Evolutionary conservation across 1,284 basidiomycete species (phyloP).

Genomic region (Trichosporon sp.): DNA sequence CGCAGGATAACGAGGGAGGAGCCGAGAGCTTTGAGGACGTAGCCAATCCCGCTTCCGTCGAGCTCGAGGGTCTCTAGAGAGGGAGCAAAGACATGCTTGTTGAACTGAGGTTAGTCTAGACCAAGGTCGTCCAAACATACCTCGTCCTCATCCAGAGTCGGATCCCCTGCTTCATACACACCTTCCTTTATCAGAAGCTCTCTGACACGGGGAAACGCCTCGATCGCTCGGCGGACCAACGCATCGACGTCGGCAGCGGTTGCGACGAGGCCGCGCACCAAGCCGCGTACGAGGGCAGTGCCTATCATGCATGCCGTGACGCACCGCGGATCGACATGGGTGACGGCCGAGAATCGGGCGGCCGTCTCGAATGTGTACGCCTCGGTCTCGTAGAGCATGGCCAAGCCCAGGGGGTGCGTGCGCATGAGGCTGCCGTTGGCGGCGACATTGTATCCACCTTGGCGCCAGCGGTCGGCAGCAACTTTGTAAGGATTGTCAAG

Average conservation of each 20-base stretch:
- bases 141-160: slow-evolving; percentile 8
- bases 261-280: slow-evolving; percentile 7
- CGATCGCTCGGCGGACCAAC: slow-evolving; percentile 2
- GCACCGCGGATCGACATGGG: slow-evolving; percentile 18
- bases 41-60: slow-evolving; percentile 16
- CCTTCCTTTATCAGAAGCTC: background rate
- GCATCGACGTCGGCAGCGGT: background rate
- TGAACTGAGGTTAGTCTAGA: slow-evolving; percentile 7
- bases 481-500: slow-evolving; percentile 5
- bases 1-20: slow-evolving; percentile 6
- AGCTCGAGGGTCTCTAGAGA: slow-evolving; percentile 11
- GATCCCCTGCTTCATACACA: background rate
- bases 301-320: slow-evolving; percentile 16
- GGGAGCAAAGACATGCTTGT: background rate
- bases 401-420: slow-evolving; percentile 16
- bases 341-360: slow-evolving; percentile 9
- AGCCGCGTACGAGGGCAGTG: slow-evolving; percentile 14
- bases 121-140: background rate
- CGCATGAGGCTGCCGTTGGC: slow-evolving; percentile 21
- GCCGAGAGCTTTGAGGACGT: slow-evolving; percentile 19
- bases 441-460: background rate
- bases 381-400: background rate
- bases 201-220: background rate
- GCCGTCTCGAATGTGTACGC: slow-evolving; percentile 11
- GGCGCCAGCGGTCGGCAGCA: slow-evolving; percentile 9